phyloP scores from a whole-genome alignment of 768 basidiomycete genomes.

The Lactarius indigo region DNA sequence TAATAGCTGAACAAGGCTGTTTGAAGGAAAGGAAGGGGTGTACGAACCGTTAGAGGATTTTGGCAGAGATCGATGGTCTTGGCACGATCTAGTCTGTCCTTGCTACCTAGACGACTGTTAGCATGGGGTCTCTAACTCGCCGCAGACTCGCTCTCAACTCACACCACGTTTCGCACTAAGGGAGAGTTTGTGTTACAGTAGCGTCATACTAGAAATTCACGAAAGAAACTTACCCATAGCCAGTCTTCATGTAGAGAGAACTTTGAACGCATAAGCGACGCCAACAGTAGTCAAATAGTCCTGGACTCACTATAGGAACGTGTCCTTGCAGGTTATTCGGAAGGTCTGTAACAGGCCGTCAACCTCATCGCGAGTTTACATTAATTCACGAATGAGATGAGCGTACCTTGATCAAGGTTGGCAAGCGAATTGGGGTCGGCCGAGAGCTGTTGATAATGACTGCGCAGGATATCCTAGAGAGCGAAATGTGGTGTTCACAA shows the following conservation, averaged over 20 bases:
- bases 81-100: constrained; percentile 71
- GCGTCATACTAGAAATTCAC: background rate
- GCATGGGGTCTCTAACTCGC: background rate
- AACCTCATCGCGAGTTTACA: background rate
- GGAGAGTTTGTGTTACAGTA: background rate
- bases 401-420: constrained; percentile 86
- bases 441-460: constrained; percentile 90
- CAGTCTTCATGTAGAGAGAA: constrained; percentile 89
- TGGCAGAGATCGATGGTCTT: constrained; percentile 96
- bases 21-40: background rate
- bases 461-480: constrained; percentile 76
- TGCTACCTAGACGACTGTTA: constrained; percentile 52
- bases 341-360: constrained; percentile 55
- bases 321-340: constrained; percentile 92
- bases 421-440: constrained; percentile 92
- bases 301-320: constrained; percentile 80
- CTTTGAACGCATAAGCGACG: constrained; percentile 38
- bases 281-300: background rate
- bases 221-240: constrained; percentile 74
- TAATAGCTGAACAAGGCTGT: background rate
- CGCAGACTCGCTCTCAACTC: constrained; percentile 32
- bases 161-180: constrained; percentile 98
- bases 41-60: constrained; percentile 85
- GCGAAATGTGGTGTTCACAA: background rate
- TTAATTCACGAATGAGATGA: background rate